Evolutionary conservation across 2,329 filamentous ascomycete genomes (phyloP).

Genomic region (Fusarium sp.): DNA sequence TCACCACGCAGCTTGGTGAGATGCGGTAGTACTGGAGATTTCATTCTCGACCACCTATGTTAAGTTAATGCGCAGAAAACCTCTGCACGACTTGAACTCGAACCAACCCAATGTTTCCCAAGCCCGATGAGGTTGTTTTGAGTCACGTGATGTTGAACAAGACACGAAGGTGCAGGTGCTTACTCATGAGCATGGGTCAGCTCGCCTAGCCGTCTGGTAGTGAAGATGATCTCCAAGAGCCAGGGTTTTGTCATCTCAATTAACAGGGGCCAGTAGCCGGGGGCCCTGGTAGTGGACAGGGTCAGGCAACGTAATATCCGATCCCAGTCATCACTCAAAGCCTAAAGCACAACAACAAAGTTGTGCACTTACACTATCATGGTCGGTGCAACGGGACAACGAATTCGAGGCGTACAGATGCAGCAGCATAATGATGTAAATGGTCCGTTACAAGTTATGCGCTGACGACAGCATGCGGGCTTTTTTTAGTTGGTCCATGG

Average conservation of each 20-base stretch:
- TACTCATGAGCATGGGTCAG: constrained; percentile 15
- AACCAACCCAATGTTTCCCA: background rate
- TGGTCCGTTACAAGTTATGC: background rate
- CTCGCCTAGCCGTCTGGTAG: constrained; percentile 29
- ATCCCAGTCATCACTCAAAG: background rate
- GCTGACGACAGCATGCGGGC: constrained; percentile 6
- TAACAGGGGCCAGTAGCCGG: constrained; percentile 9
- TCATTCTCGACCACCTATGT: background rate
- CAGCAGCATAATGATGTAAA: constrained; percentile 5
- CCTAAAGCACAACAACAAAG: background rate
- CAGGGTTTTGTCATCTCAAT: constrained; percentile 21
- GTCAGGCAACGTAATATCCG: constrained; percentile 22
- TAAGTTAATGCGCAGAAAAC: constrained; percentile 5
- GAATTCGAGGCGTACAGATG: background rate
- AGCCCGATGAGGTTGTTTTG: background rate
- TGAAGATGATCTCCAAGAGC: constrained; percentile 31
- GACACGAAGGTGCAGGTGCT: constrained; percentile 6
- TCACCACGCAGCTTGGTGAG: background rate
- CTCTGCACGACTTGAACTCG: constrained; percentile 19
- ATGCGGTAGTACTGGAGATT: background rate
- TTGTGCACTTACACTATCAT: constrained; percentile 11
- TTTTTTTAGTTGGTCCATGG: background rate
- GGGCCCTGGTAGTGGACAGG: constrained; percentile 4
- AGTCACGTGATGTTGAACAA: constrained; percentile 33
- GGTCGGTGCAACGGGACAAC: constrained; percentile 9